Conservation (phyloP, 768 basidiomycete genomes). For the Suillus variegatus region DNA sequence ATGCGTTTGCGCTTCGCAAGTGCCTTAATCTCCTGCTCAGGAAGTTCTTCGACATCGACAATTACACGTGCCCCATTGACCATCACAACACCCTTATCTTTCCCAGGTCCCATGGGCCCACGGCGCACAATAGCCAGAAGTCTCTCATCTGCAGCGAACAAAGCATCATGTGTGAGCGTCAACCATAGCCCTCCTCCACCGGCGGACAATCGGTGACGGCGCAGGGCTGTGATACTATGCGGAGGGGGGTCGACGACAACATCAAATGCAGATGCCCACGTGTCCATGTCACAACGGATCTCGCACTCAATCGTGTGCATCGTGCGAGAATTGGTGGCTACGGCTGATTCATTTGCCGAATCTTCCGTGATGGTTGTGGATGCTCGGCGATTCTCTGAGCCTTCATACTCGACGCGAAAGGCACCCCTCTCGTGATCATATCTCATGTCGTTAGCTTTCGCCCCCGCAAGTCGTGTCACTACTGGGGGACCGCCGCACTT, state of each 20-base stretch:
- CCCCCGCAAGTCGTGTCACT: conserved; percentile 81
- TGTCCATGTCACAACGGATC: conserved; percentile 88
- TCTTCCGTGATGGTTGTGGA: conserved; percentile 21
- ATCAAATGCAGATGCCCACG: conserved; percentile 82
- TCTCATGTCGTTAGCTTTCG: conserved; percentile 67
- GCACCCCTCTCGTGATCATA: conserved; percentile 87
- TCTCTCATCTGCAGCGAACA: conserved; percentile 77
- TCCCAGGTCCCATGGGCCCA: conserved; percentile 56
- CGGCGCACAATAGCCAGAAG: conserved; percentile 73
- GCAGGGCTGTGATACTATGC: conserved; percentile 75
- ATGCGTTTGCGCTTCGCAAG: conserved; percentile 83
- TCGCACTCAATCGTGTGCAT: conserved; percentile 80
- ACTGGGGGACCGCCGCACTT: conserved; percentile 94
- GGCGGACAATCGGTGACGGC: conserved; percentile 81
- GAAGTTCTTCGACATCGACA: conserved; percentile 88
- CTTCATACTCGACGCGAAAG: conserved; percentile 85
- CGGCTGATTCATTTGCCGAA: conserved; percentile 17
- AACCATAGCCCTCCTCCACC: conserved; percentile 95
- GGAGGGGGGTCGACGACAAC: conserved; percentile 94
- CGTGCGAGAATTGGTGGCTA: conserved; percentile 18
- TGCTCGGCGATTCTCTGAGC: conserved; percentile 50
- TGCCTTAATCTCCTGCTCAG: conserved; percentile 82
- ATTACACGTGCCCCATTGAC: conserved; percentile 85
- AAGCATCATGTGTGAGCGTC: conserved; percentile 82
- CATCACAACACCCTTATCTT: conserved; percentile 82